Percentiles rank a stretch among this genome's conserved stretches.
These are phyloP conservation scores for Phytopythium kandeliae DNA, from an alignment of 352 stramenopile species.

Conservation along the genomic window DNA sequence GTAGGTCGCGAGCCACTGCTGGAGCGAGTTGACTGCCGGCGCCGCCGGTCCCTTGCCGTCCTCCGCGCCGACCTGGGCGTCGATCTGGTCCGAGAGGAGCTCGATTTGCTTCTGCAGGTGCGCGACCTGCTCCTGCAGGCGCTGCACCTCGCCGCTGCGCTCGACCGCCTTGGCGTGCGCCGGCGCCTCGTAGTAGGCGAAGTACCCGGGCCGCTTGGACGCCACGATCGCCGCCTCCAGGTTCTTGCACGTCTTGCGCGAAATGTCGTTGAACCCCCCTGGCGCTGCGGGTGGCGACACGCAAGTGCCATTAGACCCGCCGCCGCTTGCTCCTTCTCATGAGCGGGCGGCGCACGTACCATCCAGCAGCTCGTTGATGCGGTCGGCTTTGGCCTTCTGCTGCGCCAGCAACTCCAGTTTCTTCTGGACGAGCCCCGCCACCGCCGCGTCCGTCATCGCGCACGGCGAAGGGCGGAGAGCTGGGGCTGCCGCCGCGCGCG, in stretches of 20 bases:
- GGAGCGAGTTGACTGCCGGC: conserved; percentile 44
- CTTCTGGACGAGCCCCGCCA: conserved; percentile 71
- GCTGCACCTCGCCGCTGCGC: conserved; percentile 49
- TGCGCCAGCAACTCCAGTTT: conserved; percentile 68
- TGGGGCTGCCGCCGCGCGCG: no score
- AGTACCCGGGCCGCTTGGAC: conserved; percentile 70
- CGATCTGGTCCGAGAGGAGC: conserved; percentile 51
- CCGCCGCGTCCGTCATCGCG: conserved; percentile 32
- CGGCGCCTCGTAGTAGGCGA: conserved; percentile 62
- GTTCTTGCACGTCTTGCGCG: conserved; percentile 77
- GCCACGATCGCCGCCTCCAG: conserved; percentile 69
- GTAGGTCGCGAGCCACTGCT: conserved; percentile 73
- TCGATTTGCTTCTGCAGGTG: conserved; percentile 72
- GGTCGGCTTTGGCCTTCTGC: conserved; percentile 58
- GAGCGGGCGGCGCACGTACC: conserved; percentile 16
- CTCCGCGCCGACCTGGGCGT: conserved; percentile 9
- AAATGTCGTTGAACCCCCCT: conserved; percentile 66
- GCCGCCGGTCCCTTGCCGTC: conserved; percentile 8
- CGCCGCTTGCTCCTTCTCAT: no score
- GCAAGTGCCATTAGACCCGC: no score
- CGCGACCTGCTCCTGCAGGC: conserved; percentile 47
- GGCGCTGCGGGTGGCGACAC: conserved; percentile 30
- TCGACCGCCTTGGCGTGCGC: conserved; percentile 50
- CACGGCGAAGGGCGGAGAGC: no score
- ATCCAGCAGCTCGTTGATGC: conserved; percentile 52